These are phyloP conservation scores for Trichoderma simmonsii DNA, from an alignment of 2,329 filamentous ascomycete genomes.

Conservation along the genomic window DNA sequence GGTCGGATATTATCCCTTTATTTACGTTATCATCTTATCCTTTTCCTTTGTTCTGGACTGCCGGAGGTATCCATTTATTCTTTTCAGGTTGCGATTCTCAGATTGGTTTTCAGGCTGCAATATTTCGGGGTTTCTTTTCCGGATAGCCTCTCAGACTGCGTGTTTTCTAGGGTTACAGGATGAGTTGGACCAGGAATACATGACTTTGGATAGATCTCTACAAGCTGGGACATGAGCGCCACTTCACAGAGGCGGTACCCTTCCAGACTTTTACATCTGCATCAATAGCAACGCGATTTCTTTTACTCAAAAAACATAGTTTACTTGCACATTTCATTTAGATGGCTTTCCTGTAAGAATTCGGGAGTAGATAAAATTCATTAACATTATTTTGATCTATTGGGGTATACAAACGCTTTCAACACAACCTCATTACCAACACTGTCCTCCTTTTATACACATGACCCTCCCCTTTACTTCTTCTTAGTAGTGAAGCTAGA, in stretches of 20 bases:
- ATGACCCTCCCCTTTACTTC: background rate
- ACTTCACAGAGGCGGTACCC: background rate
- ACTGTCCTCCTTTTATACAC: background rate
- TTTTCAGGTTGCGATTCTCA: too few species aligned
- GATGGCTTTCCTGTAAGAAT: background rate
- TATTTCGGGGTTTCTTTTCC: background rate
- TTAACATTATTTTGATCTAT: conserved; percentile 16
- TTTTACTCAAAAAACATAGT: too few species aligned
- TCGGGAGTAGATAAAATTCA: background rate
- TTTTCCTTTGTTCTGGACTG: background rate
- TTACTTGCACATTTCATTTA: background rate
- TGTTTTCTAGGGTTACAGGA: background rate
- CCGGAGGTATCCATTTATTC: background rate
- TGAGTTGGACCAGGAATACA: background rate
- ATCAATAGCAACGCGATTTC: background rate
- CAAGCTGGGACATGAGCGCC: background rate
- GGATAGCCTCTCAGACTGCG: background rate
- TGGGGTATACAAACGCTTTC: conserved; percentile 13
- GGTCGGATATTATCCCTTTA: background rate
- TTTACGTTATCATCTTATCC: background rate
- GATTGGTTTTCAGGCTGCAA: background rate
- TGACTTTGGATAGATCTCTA: background rate
- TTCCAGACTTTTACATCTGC: background rate
- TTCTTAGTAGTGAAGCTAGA: conserved; percentile 48
- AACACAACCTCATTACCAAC: background rate